Percentiles rank a stretch among this genome's conserved stretches.
Conservation (phyloP, 2,329 filamentous ascomycete species). For the Penicillium fuscoglaucum region DNA sequence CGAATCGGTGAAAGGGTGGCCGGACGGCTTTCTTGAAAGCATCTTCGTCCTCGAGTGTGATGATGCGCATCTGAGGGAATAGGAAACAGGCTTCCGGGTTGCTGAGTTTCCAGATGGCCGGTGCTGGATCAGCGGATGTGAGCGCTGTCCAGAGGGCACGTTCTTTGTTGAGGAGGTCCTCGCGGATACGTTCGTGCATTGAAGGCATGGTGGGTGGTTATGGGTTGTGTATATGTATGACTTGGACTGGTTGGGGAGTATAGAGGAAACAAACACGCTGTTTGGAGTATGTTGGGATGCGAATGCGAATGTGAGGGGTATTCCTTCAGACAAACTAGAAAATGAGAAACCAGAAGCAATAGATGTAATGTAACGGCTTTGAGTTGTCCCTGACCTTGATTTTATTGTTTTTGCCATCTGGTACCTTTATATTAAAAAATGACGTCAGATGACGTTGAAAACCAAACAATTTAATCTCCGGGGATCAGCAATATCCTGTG, state of each 20-base stretch:
- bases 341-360: slow-evolving; percentile 3
- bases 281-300: not conserved
- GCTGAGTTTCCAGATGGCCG: slow-evolving; percentile 36
- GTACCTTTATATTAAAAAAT: slow-evolving; percentile 9
- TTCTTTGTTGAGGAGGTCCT: slow-evolving; percentile 38
- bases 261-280: not conserved
- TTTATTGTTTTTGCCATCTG: slow-evolving; percentile 5
- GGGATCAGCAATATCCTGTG: slow-evolving; percentile 7
- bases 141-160: slow-evolving; percentile 41
- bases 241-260: not conserved
- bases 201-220: slow-evolving; percentile 29
- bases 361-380: not conserved
- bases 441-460: slow-evolving; percentile 28
- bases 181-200: slow-evolving; percentile 41
- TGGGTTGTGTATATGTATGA: not conserved
- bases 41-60: slow-evolving; percentile 34
- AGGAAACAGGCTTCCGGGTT: slow-evolving; percentile 35
- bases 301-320: not conserved
- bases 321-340: not conserved
- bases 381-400: slow-evolving; percentile 2
- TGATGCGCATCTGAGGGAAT: slow-evolving; percentile 35
- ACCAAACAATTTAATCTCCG: slow-evolving; percentile 5
- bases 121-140: slow-evolving; percentile 38
- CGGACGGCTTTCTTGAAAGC: slow-evolving; percentile 28
- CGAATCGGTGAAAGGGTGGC: slow-evolving; percentile 40